These are phyloP conservation scores for Arthrobotrys musiformis DNA, from an alignment of 2,329 filamentous ascomycete genomes.

Conservation along the genomic window DNA sequence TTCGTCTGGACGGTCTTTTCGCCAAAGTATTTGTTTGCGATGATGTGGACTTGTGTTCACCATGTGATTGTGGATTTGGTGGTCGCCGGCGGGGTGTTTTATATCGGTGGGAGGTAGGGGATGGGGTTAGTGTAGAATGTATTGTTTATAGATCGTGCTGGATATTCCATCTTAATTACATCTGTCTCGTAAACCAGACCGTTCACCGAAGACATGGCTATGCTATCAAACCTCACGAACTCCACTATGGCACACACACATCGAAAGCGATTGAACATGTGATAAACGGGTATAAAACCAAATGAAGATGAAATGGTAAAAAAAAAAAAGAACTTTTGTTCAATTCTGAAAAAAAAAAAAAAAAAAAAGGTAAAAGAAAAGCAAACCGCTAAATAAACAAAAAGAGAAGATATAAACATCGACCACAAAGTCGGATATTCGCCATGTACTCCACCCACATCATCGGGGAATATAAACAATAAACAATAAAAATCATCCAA, in stretches of 20 bases:
- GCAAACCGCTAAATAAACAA: slow-evolving; percentile 35
- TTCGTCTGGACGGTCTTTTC: slow-evolving; percentile 99
- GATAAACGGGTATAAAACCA: not conserved
- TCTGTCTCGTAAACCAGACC: too few relatives aligned
- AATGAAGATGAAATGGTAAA: not conserved
- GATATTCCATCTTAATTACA: too few relatives aligned
- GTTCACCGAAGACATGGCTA: too few relatives aligned
- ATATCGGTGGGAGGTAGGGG: not conserved
- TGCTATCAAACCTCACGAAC: too few relatives aligned
- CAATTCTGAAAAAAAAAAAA: slow-evolving; percentile 11
- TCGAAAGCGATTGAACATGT: too few relatives aligned
- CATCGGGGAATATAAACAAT: slow-evolving; percentile 13
- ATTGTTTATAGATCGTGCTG: not conserved
- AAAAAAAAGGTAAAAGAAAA: slow-evolving; percentile 20
- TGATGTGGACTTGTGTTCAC: slow-evolving; percentile 86
- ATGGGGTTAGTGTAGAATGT: slow-evolving; percentile 16
- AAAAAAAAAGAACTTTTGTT: slow-evolving; percentile 42
- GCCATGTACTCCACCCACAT: slow-evolving; percentile 7
- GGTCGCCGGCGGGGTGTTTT: slow-evolving; percentile 64
- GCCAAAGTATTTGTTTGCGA: slow-evolving; percentile 91
- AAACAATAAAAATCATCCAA: not conserved
- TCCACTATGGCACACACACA: too few relatives aligned
- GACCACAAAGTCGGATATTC: not conserved
- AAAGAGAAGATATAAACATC: not conserved
- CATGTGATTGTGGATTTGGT: slow-evolving; percentile 79